These are phyloP conservation scores for Chrysochromulina parva DNA, from an alignment of 78 protist species.

Conservation along the genomic window DNA sequence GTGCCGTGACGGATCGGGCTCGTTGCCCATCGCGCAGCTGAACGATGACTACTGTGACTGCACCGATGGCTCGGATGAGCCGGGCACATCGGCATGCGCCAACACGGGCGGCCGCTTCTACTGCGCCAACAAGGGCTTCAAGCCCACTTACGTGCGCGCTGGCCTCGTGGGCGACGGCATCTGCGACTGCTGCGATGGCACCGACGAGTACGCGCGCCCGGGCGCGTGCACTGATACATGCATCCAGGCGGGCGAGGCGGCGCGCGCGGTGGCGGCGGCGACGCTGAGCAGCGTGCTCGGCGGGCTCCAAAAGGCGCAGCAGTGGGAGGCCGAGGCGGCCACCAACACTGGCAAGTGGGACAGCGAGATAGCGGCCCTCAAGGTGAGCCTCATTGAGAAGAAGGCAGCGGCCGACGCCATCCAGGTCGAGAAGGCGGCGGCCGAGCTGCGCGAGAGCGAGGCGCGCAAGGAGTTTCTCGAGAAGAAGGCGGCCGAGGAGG, in stretches of 20 bases:
- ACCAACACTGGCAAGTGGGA: not conserved
- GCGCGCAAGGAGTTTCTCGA: not conserved
- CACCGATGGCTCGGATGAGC: conserved; percentile 55
- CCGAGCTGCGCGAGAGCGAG: not conserved
- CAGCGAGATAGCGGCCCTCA: not conserved
- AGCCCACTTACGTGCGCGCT: not conserved
- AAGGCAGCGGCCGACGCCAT: not conserved
- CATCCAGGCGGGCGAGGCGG: not conserved
- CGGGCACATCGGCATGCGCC: conserved; percentile 58
- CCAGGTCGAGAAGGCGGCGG: not conserved
- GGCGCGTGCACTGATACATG: not conserved
- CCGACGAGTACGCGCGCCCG: not conserved
- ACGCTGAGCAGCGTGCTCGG: not conserved
- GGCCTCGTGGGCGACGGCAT: not conserved
- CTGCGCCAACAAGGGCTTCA: conserved; percentile 28
- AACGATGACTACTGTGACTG: conserved; percentile 57
- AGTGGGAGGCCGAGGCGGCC: not conserved
- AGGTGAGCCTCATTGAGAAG: not conserved
- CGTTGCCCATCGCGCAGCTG: no score
- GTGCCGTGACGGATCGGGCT: no score
- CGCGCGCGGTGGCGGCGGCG: not conserved
- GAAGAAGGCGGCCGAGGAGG: not conserved
- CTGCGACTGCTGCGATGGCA: conserved; percentile 25
- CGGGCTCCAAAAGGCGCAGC: not conserved
- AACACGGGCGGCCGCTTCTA: not conserved